phyloP scores from a whole-genome alignment of 2,329 filamentous ascomycete species.

The Catunica adiposa region DNA sequence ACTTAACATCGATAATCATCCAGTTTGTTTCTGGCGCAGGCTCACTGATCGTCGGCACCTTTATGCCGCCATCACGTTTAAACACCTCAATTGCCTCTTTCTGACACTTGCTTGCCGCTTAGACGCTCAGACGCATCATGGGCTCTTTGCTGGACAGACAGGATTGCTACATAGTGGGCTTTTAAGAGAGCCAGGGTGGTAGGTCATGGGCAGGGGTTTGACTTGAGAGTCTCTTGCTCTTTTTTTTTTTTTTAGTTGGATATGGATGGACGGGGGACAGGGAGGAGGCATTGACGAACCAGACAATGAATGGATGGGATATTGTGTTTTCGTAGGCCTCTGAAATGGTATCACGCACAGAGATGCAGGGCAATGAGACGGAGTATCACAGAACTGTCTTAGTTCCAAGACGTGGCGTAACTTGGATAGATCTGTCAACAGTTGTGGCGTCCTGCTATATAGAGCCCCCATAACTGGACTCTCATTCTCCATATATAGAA shows the following conservation, averaged over 20 bases:
- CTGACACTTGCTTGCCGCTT: neutral
- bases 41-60: neutral
- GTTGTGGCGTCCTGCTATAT: no score
- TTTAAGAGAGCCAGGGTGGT: neutral
- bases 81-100: neutral
- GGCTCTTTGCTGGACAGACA: no score
- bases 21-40: neutral
- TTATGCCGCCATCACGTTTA: neutral
- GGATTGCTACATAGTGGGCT: neutral
- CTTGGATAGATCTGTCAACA: no score
- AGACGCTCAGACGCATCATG: neutral
- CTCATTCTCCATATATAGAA: no score
- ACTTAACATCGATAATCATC: no score
- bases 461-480: no score
- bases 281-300: neutral
- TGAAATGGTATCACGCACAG: no score
- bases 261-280: neutral
- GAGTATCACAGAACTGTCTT: no score
- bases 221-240: neutral
- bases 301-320: no score
- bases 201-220: neutral
- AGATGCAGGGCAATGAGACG: no score
- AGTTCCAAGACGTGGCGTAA: no score
- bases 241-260: neutral
- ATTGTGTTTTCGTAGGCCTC: no score